Evolutionary conservation across 352 stramenopile species (phyloP), one percentile per base, ranked within the genome.

Genomic region (Globisporangium splendens): DNA sequence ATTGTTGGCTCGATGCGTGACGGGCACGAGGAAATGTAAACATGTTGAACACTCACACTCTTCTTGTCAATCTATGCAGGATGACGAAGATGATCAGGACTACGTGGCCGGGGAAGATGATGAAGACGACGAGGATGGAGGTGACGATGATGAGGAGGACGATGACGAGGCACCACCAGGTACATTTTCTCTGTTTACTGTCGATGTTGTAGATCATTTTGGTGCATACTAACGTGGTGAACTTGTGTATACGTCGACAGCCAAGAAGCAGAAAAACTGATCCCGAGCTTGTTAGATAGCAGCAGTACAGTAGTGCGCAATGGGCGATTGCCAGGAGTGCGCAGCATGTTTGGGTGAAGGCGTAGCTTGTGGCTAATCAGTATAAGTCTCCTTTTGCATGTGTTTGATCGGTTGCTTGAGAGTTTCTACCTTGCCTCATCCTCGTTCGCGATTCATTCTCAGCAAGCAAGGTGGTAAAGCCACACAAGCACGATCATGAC

Each of bases 211-310:
- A 31, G 24, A 31, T 31, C 24, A 31, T 31, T 31, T 6, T 31
- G 24, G 5, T 31, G 24, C 24, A 5, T 31, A 31, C 24, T 31
- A 31, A 31, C 24, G 24, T 5, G 24, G 5, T 5, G 5, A 31
- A 31, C 2, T 31, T 31, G 24, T 31, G 24, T 31, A 31, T 5
- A 6, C 24, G 28, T 35, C 12, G 39, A 28, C 42, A 88, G 78
- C 67, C 59, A 88, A 88, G 66, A 88, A 88, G 59, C 78, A 88
- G 63, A 86, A 83, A 66, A 83, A 81, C 33, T 86, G 72, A 66
- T 42, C 20, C 18, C 51, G 11, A 53, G 61, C 28, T 21, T 12
- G 12, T 14, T 49, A 31, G 24, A 31, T 31, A 17, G 3, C 35
- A 17, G 13, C 10, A 28, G 31, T 53, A n/a, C 21, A 54, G 22